Base-by-base conservation (phyloP, 345 rosid genomes). In the Bruguiera sexangula region DNA sequence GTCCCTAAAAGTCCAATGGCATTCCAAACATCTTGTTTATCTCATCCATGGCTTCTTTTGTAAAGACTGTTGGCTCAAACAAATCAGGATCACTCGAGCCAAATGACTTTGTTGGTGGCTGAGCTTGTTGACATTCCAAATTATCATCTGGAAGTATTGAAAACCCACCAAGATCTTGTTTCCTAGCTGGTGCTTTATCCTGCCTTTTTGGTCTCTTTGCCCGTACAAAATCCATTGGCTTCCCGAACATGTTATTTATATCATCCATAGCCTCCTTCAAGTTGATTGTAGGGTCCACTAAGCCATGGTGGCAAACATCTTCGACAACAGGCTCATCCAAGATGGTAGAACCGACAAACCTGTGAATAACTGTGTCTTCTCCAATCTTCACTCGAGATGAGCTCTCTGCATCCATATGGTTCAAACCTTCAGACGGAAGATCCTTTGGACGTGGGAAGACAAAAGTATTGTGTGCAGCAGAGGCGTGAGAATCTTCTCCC, bases 211-310 rank as follows among this genome's bases (percentile, higher is more conserved):
- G 79, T 75, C 95, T 86, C 74, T 76, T 88, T 51, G 84, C 72
- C 82, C 95, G 86, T 31, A 84, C 89, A 84, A 89, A 91, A 63
- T 94, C 93, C 58, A 94, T 91, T 26, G 99, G 99, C 83, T 88
- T 82, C 21, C 99, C 99, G 52, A 91, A 91, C 99, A 94, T 91
- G 80, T 81, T 89, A 73, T 91, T 88, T 73, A 94, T 94, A 69
- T 94, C 96, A 65, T 87, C 85, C 97, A 94, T 91, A 59, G 96
- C 99, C 78, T 94, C 96, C 83, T 88, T 94, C 79, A 94, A 80
- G 88, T 94, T 89, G 76, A 94, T 73, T 19, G 99, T 94, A n/a
- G 97, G 97, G 43, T 94, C 99, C 54, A 91, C 97, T 71, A 94
- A 82, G 65, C 99, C 99, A 77, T 92, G 99, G 88, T 95, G 99